Base-by-base conservation (phyloP, 2,329 filamentous ascomycete genomes). In the Beauveria caledonica region DNA sequence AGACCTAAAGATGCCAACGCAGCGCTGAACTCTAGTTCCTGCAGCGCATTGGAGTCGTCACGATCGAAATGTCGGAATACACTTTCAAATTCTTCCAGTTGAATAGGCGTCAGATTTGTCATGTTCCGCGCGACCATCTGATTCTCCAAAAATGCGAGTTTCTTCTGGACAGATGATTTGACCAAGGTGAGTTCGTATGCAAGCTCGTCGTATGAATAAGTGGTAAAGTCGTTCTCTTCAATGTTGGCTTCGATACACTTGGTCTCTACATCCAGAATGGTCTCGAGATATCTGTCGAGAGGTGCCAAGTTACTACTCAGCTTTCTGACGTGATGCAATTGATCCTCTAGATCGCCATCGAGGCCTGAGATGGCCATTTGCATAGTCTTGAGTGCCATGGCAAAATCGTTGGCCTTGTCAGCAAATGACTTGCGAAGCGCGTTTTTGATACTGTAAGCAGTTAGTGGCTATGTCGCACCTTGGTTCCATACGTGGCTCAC, bases 211-310 rank as follows among this genome's bases (percentile, higher is more conserved):
- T 97, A 94, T 10, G 93, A 96, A 76, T 97, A 97, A 9, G 93
- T 97, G n/a, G 94, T 99, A 73, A 94, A 97, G 77, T 99, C 94
- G 74, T 99, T 99, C 70, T 99, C 94, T 74, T 99, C 94, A 64
- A 99, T 97, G 72, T 99, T 97, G 63, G 94, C 94, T 77, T 97
- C 93, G 62, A 87, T 84, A 72, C 94, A 99, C 75, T 96, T 91
- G 64, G 86, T 85, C 69, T 97, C 92, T 52, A 97, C 83, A 11
- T 85, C 85, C 15, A 86, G 89, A 70, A 99, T 97, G 64, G 91
- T 89, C 64, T 90, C 86, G 45, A 99, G 82, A 71, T 95, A 99
- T 62, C 89, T 85, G 68, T 97, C 92, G n/a, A 99, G 81, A 3
- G 93, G 93, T 9, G 90, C 83, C 13, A 99, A 79, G 68, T 90